Evolutionary conservation across 2,329 filamentous ascomycete species (phyloP).

Genomic region (Calonectria multiphialidica): DNA sequence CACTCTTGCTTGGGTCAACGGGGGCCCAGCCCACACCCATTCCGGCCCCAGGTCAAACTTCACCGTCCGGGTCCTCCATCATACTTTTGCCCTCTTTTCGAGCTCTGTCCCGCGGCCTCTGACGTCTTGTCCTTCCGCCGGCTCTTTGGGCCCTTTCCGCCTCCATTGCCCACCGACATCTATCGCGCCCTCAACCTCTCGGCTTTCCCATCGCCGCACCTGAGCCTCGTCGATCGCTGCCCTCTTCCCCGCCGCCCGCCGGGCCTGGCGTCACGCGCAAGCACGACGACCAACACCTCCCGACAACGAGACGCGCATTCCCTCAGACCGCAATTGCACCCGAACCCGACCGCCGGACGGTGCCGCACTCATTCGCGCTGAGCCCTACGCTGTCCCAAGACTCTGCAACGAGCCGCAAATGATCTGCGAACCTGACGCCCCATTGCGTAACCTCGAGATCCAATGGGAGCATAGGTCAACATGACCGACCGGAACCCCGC

Average conservation of each 20-base stretch:
- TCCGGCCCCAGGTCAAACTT: constrained; percentile 44
- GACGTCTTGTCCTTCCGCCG: constrained; percentile 28
- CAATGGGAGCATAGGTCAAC: constrained; percentile 49
- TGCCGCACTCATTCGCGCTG: constrained; percentile 38
- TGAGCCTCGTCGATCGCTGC: constrained; percentile 19
- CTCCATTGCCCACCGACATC: constrained; percentile 7
- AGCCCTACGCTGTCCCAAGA: constrained; percentile 38
- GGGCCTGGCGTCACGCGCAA: constrained; percentile 26
- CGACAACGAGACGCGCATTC: constrained; percentile 23
- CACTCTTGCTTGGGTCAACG: constrained; percentile 32
- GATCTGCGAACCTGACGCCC: constrained; percentile 44
- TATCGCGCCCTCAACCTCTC: constrained; percentile 34
- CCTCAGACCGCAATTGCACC: constrained; percentile 34
- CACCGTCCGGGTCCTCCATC: constrained; percentile 41
- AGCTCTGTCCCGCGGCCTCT: constrained; percentile 25
- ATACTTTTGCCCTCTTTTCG: constrained; percentile 33
- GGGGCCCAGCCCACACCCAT: constrained; percentile 40
- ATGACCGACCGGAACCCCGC: constrained; percentile 50
- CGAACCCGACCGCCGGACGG: constrained; percentile 39
- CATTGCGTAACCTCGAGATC: constrained; percentile 49
- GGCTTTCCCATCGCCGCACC: constrained; percentile 12
- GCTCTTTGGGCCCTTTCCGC: constrained; percentile 22
- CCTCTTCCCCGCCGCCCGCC: constrained; percentile 10
- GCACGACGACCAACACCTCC: constrained; percentile 16
- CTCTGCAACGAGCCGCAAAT: constrained; percentile 48